Conservation (phyloP, 805 yeast genomes). For the Candida quercuum region DNA sequence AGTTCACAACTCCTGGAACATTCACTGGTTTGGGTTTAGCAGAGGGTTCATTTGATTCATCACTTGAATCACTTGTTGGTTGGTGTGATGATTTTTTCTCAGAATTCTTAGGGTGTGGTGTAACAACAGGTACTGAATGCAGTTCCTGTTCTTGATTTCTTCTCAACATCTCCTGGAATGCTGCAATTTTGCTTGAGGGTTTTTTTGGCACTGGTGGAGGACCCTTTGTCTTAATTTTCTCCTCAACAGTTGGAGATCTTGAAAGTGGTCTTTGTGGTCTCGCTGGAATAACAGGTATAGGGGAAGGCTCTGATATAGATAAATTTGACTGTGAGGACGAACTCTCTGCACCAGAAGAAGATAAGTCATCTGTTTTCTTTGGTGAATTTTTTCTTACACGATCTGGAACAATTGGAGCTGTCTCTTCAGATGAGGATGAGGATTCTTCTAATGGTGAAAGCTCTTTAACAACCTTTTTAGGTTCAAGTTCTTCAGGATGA, state of each 20-base stretch:
- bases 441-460: no score
- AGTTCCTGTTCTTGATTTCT: conserved; percentile 49
- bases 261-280: conserved; percentile 4
- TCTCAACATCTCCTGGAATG: conserved; percentile 72
- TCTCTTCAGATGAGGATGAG: no score
- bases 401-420: no score
- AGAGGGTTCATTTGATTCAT: neutral
- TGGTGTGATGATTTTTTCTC: conserved; percentile 29
- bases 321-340: neutral
- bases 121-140: conserved; percentile 26
- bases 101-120: conserved; percentile 6
- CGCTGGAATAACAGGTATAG: conserved; percentile 5
- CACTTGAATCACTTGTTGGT: conserved; percentile 24
- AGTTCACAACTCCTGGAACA: conserved; percentile 15
- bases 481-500: no score
- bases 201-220: conserved; percentile 75
- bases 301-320: neutral
- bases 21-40: no score
- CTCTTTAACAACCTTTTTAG: no score
- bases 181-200: conserved; percentile 73
- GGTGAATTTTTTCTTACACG: no score
- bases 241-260: neutral
- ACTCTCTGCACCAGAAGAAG: neutral
- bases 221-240: conserved; percentile 13
- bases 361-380: no score